Conservation (phyloP, 768 basidiomycete genomes). For the Sistotremastrum suecicum region DNA sequence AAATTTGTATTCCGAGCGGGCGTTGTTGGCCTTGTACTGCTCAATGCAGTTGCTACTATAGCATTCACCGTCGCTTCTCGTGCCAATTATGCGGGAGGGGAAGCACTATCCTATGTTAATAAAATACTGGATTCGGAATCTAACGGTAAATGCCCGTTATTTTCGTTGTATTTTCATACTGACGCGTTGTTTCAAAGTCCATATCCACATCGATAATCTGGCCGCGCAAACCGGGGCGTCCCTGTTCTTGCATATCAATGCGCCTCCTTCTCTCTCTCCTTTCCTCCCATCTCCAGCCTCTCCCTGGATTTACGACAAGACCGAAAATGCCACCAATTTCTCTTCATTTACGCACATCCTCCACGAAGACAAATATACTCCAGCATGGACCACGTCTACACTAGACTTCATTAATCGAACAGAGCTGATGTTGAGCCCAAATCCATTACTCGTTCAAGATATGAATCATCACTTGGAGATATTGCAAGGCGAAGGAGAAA, state of each 20-base stretch:
- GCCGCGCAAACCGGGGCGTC: slow-evolving; percentile 86
- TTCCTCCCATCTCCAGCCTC: slow-evolving; percentile 6
- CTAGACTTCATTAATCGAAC: background rate
- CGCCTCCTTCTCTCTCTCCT: slow-evolving; percentile 33
- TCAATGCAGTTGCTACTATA: slow-evolving; percentile 40
- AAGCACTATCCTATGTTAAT: slow-evolving; percentile 54
- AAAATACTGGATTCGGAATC: slow-evolving; percentile 22
- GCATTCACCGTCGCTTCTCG: slow-evolving; percentile 45
- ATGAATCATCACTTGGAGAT: too few relatives aligned
- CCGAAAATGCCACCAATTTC: slow-evolving; percentile 38
- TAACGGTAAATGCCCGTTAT: slow-evolving; percentile 12
- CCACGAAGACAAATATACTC: too few relatives aligned
- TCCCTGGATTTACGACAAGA: slow-evolving; percentile 70
- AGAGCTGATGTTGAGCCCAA: too few relatives aligned
- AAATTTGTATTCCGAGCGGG: slow-evolving; percentile 35
- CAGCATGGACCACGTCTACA: too few relatives aligned
- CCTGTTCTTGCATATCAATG: slow-evolving; percentile 63
- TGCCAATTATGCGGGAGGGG: slow-evolving; percentile 82
- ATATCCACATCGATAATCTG: slow-evolving; percentile 73
- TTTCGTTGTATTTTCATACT: background rate
- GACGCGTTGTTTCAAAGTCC: slow-evolving; percentile 19
- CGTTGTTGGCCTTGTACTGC: slow-evolving; percentile 31
- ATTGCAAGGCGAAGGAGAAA: too few relatives aligned
- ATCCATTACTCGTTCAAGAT: too few relatives aligned
- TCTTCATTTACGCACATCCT: too few relatives aligned